Base-by-base conservation (phyloP, 148 eudicot genomes). In the Vaccinium macrocarpon region DNA sequence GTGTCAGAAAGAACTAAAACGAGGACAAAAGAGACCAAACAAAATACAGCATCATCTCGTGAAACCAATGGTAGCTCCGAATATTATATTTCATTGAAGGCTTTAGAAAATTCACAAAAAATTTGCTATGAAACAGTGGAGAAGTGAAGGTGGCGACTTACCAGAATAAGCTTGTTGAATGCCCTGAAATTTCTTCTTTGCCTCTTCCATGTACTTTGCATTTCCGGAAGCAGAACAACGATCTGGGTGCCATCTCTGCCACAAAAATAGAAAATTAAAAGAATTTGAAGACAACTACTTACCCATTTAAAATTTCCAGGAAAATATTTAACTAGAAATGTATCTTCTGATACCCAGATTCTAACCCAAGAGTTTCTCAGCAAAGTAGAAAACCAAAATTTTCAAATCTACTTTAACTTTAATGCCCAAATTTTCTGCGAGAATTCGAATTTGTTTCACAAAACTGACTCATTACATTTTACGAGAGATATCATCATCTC, bases 241-340 rank as follows among this genome's bases (percentile, higher is more conserved):
- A 92, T 96, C 99, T 73, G 99, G 99, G 80, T 96, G 99, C 99
- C 99, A 96, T 91, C 81, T 92, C 99, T 96, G 82, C 53, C 9
- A 8, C 12, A 27, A 76, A 46, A 42, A 25, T 3, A 27, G 73
- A 27, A 23, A 27, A 29, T 2, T 12, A 14, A 53, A 2, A 53
- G 18, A 68, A 27, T 27, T 68, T 68, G 8, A 13, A 25, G 49
- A 42, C 57, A n/a, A 13, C 27, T 5, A 68, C 9, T 19, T 19
- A 21, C 27, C 66, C 25, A 15, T 48, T 51, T 2, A 25, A 76
- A 76, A 14, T 27, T 76, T 15, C 23, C 70, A 11, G 81, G 11
- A 55, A 55, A 18, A 56, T 18, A 6, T 19, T 23, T 29, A 14
- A 32, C 14, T 14, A 70, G 8, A 27, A 29, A 29, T 32, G 8